A percentile compares a stretch with the other conserved stretches of the same genome.
These are phyloP conservation scores for Pyracantha coccinea DNA, from an alignment of 331 rosid genomes.

Conservation along the genomic window DNA sequence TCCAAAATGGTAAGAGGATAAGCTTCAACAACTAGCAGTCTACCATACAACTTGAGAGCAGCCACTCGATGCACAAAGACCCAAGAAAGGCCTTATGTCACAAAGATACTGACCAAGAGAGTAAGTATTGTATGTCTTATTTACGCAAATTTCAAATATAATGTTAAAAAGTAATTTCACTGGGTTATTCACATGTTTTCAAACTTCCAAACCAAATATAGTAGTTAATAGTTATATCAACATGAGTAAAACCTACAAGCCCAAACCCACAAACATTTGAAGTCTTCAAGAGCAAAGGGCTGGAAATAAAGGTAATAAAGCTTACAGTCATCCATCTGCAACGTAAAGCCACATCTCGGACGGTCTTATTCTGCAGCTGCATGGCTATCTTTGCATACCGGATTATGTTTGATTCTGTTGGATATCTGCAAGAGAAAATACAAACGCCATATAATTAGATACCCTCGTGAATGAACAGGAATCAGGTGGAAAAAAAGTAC, in stretches of 20 bases:
- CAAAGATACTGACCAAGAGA: background rate
- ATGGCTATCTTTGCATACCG: conserved; percentile 88
- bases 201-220: background rate
- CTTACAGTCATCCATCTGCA: conserved; percentile 98
- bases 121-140: background rate
- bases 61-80: background rate
- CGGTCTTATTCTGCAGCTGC: conserved; percentile 76
- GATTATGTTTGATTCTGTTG: conserved; percentile 50
- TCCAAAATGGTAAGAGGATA: background rate
- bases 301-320: background rate
- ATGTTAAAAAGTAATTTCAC: background rate
- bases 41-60: background rate
- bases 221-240: background rate
- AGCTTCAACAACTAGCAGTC: background rate
- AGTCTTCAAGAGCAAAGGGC: conserved; percentile 4
- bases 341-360: conserved; percentile 90
- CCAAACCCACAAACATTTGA: background rate
- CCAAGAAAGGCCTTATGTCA: background rate
- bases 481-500: background rate
- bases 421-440: conserved; percentile 34
- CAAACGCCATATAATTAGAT: background rate
- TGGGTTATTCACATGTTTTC: background rate
- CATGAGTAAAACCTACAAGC: too few species aligned
- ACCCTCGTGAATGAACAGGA: background rate
- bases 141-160: too few species aligned